Percentiles rank a stretch among this genome's conserved stretches.
phyloP scores from a whole-genome alignment of 768 basidiomycete genomes.

The Kwoniella bestiolae region DNA sequence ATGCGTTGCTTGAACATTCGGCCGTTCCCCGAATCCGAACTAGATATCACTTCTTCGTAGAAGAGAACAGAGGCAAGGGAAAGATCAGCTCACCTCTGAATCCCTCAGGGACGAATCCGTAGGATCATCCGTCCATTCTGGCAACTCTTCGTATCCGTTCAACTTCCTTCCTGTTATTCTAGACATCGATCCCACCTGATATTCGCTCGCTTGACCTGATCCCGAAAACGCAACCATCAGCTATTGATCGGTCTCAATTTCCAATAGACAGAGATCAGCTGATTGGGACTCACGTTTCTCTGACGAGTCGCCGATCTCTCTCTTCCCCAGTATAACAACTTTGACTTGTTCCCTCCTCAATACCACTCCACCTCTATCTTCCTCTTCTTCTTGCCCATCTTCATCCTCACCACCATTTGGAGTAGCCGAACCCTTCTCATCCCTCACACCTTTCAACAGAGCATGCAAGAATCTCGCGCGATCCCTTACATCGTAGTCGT shows the following conservation, averaged over 20 bases:
- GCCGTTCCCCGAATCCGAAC: no score
- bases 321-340: slow-evolving; percentile 78
- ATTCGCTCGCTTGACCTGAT: slow-evolving; percentile 27
- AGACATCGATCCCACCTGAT: slow-evolving; percentile 68
- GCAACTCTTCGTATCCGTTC: slow-evolving; percentile 64
- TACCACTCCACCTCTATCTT: slow-evolving; percentile 71
- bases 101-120: slow-evolving; percentile 79
- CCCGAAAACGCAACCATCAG: slow-evolving; percentile 36
- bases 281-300: slow-evolving; percentile 52
- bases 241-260: not conserved
- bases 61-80: no score
- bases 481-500: slow-evolving; percentile 87
- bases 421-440: slow-evolving; percentile 26
- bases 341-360: slow-evolving; percentile 80
- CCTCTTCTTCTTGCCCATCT: slow-evolving; percentile 53
- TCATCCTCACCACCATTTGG: slow-evolving; percentile 27
- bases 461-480: slow-evolving; percentile 77
- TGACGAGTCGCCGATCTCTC: slow-evolving; percentile 52
- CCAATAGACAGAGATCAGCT: not conserved
- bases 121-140: slow-evolving; percentile 87
- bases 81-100: slow-evolving; percentile 54
- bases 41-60: no score
- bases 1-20: no score
- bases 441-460: slow-evolving; percentile 66
- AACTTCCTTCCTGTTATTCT: slow-evolving; percentile 66